Evolutionary conservation across 495 filamentous ascomycete species (phyloP), one percentile per base, ranked within the genome.

Genomic region (Glonium stellatum): DNA sequence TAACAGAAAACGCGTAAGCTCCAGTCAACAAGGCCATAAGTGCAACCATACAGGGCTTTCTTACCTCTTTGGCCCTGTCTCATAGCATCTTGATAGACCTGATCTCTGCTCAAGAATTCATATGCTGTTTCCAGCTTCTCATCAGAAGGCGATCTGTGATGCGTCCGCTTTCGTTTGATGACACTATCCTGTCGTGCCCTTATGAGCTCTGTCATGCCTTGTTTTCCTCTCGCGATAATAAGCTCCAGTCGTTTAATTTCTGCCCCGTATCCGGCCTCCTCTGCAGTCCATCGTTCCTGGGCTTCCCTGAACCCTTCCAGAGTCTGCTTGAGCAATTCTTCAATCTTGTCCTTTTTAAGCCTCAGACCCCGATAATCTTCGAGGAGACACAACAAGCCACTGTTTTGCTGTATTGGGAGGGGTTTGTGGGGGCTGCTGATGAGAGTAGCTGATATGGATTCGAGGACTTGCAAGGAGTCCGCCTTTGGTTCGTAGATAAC

Each of bases 201-300:
- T 15, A 70, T 70, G n/a, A 73, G 63, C 12, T 64, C 68, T 10
- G 66, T 53, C 37, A 73, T 41, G 1, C 70, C 68, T 12, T 61
- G 42, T 22, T 67, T 62, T 21, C 70, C 67, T 48, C 63, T 60
- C 15, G 69, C 64, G 53, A 73, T 65, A 11, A 73, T 23, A 11
- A 72, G 31, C 55, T 73, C 68, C 8, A 73, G 66, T 6, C 72
- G 62, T 42, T 68, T 67, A 41, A 74, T 67, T 50, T 74, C 71
- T 1, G 50, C 62, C 37, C 66, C 59, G 54, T 66, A 71, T 2
- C 39, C 58, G 19, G 61, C 55, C 39, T 68, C 62, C 34, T 64
- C 61, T 18, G 44, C 35, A 5, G 22, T 11, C 71, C 67, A 73
- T 19, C 27, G 18, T 34, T 68, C 57, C 35, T 65, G 59, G 1